phyloP scores from a whole-genome alignment of 2,329 filamentous ascomycete species.

The Aspergillus sp. region DNA sequence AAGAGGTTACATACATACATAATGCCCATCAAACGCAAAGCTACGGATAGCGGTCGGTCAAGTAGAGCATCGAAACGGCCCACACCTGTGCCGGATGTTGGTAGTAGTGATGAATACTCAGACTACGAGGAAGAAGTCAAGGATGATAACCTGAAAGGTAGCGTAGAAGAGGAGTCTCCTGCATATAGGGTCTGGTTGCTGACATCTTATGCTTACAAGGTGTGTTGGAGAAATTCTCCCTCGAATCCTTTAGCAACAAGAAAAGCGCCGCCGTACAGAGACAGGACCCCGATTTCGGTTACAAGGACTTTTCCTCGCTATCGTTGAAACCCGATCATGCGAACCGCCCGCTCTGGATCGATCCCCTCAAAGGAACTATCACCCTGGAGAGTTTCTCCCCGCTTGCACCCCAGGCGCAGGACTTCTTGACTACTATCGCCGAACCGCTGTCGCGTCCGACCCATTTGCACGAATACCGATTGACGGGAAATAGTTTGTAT shows the following conservation, averaged over 20 bases:
- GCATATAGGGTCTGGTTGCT: conserved; percentile 22
- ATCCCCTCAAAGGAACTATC: conserved; percentile 80
- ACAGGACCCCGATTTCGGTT: conserved; percentile 59
- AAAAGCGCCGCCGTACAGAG: conserved; percentile 42
- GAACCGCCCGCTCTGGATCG: conserved; percentile 91
- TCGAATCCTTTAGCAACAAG: conserved; percentile 53
- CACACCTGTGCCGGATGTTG: conserved; percentile 49
- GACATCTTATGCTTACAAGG: conserved; percentile 30
- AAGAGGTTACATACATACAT: conserved; percentile 11
- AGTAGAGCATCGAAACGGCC: conserved; percentile 52
- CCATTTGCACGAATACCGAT: conserved; percentile 88
- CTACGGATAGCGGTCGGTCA: conserved; percentile 51
- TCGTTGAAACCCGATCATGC: conserved; percentile 84
- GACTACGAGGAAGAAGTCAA: conserved; percentile 52
- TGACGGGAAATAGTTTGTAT: conserved; percentile 91
- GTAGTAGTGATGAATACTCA: conserved; percentile 61
- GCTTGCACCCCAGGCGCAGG: conserved; percentile 80
- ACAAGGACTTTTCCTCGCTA: conserved; percentile 79
- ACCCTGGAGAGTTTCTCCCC: conserved; percentile 94
- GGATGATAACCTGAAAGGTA: conserved; percentile 52
- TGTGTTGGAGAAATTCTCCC: conserved; percentile 56
- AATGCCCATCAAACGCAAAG: conserved; percentile 75
- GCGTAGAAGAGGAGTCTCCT: conserved; percentile 20
- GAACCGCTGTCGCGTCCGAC: conserved; percentile 88
- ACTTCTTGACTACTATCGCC: conserved; percentile 93